Base-by-base conservation (phyloP, 768 basidiomycete genomes). In the Suillus variegatus region DNA sequence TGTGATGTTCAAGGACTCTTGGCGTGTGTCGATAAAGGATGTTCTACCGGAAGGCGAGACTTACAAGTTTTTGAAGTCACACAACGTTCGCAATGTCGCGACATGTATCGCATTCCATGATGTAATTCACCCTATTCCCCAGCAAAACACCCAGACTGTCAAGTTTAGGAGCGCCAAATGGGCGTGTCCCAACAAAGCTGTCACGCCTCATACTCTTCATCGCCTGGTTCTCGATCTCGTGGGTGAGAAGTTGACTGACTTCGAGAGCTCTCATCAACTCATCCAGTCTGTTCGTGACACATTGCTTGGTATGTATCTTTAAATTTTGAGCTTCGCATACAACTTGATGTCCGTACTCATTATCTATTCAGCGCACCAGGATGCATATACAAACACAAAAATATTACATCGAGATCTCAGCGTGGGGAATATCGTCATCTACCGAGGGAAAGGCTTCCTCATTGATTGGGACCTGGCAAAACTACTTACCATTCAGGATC, bases 391-490 rank as follows among this genome's bases (percentile, higher is more conserved):
- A 52, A n/a, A 28, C 2, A 54, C 7, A 4, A 58, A 55, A 6
- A 16, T 64, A 22, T 22, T 67, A 28, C 66, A 67, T 16, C 20
- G 52, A 1, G 51, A 67, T 6, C 32, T 65, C 9, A 65, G 64
- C 40, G 4, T 40, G 12, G 60, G 58, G 14, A 65, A 61, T 22
- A 43, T 65, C 18, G 32, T 65, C 6, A 65, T 65, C 20, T 28
- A 16, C 47, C 20, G 14, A 18, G 47, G 46, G 10, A 6, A 38
- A 10, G 64, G 64, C 0, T 13, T 49, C 40, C 28, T 65, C 8
- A 65, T 65, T 6, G 60, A 65, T 41, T 65, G 64, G 64, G 60
- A 65, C 25, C 10, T 65, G 22, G 64, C 46, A 43, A 61, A 65
- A 16, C 3, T 44, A 32, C 25, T 57, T 6, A 35, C 2, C 0